phyloP scores from a whole-genome alignment of 1,284 basidiomycete genomes.

The Ustilago xerochloae region DNA sequence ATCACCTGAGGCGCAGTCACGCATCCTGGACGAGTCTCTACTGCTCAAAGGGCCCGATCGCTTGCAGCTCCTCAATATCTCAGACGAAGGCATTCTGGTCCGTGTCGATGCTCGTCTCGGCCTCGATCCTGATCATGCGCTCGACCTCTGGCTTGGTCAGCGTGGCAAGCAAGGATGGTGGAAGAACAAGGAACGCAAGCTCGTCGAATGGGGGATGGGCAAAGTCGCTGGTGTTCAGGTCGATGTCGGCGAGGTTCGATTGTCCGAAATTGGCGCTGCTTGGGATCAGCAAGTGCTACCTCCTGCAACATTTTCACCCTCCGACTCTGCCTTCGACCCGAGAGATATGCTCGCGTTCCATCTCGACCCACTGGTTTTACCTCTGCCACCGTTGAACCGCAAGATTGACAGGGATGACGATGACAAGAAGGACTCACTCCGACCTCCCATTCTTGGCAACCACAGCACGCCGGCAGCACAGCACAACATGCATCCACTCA shows the following conservation, averaged over 20 bases:
- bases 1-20: conserved; percentile 42
- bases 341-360: conserved; percentile 58
- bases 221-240: conserved; percentile 59
- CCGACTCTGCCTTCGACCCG: conserved; percentile 18
- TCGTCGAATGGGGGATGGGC: conserved; percentile 59
- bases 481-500: conserved; percentile 53
- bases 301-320: not conserved
- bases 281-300: conserved; percentile 26
- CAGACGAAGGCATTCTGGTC: conserved; percentile 54
- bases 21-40: conserved; percentile 56
- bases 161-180: conserved; percentile 47
- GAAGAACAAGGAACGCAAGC: conserved; percentile 54
- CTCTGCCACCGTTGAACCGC: conserved; percentile 50
- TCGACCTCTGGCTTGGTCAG: conserved; percentile 59
- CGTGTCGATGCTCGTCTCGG: conserved; percentile 59
- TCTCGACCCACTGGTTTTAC: conserved; percentile 58
- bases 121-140: conserved; percentile 56
- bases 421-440: conserved; percentile 17
- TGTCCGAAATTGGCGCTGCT: conserved; percentile 45
- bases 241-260: conserved; percentile 53
- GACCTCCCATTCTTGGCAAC: conserved; percentile 47
- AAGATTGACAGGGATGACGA: conserved; percentile 20
- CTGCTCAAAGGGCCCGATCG: conserved; percentile 58
- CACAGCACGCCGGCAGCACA: conserved; percentile 52
- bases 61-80: conserved; percentile 56